These are phyloP conservation scores for Proteromonas lacertae DNA, from an alignment of 352 stramenopile genomes.

Conservation along the genomic window DNA sequence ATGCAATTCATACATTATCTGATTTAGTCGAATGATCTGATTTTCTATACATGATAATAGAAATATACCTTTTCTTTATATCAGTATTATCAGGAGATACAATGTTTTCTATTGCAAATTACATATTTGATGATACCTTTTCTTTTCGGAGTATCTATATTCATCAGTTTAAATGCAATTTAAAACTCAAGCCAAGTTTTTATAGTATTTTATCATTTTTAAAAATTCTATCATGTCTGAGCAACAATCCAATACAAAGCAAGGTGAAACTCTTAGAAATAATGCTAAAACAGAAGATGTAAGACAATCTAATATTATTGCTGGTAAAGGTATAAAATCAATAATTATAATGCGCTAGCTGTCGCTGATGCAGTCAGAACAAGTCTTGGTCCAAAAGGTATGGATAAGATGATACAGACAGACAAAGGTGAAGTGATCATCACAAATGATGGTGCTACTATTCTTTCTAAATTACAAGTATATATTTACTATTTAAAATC, in stretches of 20 bases:
- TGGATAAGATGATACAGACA: constrained; percentile 99
- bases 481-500: neutral
- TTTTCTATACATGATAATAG: no score
- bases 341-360: constrained; percentile 14
- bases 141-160: neutral
- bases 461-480: constrained; percentile 81
- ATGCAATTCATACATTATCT: no score
- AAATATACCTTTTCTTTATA: no score
- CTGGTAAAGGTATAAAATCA: constrained; percentile 51
- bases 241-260: no score
- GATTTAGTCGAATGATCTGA: no score
- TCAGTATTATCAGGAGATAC: no score
- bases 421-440: constrained; percentile 91
- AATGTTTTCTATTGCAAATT: no score
- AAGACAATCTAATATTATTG: constrained; percentile 86
- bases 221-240: neutral
- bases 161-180: neutral
- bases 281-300: constrained; percentile 76
- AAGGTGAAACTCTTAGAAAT: constrained; percentile 4
- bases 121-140: no score
- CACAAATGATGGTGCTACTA: constrained; percentile 96
- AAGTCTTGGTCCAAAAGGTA: constrained; percentile 76
- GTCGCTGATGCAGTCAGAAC: constrained; percentile 90
- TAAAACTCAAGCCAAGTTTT: neutral
- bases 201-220: neutral